Base-by-base conservation (phyloP, 805 yeast species). In the Wickerhamomyces chaumierensis region DNA sequence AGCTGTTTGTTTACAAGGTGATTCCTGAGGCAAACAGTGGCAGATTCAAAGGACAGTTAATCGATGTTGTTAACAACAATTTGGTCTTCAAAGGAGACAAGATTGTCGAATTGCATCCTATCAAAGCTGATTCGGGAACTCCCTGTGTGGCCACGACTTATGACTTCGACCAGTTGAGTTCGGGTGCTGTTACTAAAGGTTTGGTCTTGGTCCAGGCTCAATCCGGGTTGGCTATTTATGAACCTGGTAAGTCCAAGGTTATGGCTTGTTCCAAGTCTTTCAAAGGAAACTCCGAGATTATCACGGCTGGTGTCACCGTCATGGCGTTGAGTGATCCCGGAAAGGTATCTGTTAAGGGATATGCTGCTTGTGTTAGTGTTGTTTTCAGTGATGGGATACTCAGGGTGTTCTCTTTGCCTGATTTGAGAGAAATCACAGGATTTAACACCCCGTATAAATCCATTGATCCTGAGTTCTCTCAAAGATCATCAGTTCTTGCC, bases 71-170 rank as follows among this genome's bases (percentile, higher is more conserved):
- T 5, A 68, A 67, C 31, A 62, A 74, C 0, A 71, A 73, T 35
- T 74, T 69, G 25, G 62, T 73, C 8, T n/a, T 8, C 20, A 32
- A 41, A 2, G 4, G 12, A 9, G 12, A 8, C 7, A 67, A 71
- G 3, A 68, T 88, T 15, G 61, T 64, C 1, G 62, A 66, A 6
- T 63, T 90, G 7, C 64, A 73, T 8, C 78, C 88, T 1, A 58
- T 81, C 17, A 75, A 75, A 45, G 55, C 72, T 12, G 69, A 63
- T 2, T 65, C 66, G 20, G 95, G 95, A 1, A 61, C 65, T 5
- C 73, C 84, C 3, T 75, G 84, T 3, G 63, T 65, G 4, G 95
- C 96, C 0, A 66, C 71, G 1, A 63, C 76, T 36, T 71, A 68
- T 2, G 63, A 64, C 17, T 73, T 82, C 64, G 66, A 66, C 18